Base-by-base conservation (phyloP, 2,329 filamentous ascomycete species). In the Aspergillus amoenus region DNA sequence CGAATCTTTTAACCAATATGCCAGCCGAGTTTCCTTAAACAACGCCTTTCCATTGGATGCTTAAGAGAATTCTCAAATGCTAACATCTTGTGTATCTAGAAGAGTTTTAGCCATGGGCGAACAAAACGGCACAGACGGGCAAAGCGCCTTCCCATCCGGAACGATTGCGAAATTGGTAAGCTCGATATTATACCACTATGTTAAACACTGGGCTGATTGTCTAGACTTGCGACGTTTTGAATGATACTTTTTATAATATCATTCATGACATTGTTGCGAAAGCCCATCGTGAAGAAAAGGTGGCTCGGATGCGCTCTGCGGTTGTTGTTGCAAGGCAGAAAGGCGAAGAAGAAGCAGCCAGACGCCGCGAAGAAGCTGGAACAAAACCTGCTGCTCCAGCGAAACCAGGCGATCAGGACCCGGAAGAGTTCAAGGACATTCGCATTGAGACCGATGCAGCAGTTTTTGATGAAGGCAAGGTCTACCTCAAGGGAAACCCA, bases 221-320 rank as follows among this genome's bases (percentile, higher is more conserved):
- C 24, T 57, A 76, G 74, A 74, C 76, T 39, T 71, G 73, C 53
- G 74, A 76, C 39, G 80, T 87, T 53, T 72, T 87, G 64, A 82
- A 86, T 58, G 81, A 84, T 59, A 79, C 79, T 21, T 76, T 87
- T 43, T 78, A 83, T 65, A 85, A 82, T 65, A 83, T 86, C 63
- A 81, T 87, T 63, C 81, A 85, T 70, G 81, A 83, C 64, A 79
- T 84, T 22, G 81, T 84, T 53, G 75, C 84, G 30, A 78, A 82
- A 61, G 81, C 80, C 32, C 84, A 87, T 67, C 82, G 82, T 60
- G 77, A 82, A 56, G 84, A 87, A 69, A 86, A 86, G 72, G 73
- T 82, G 59, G 78, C 84, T 42, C 81, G 84, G 56, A 83, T 83
- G 80, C 79, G 80, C 73, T 73, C 82, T 65, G 73, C 82, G 58